Evolutionary conservation across 768 basidiomycete species (phyloP).

Genomic region (Suillus subalutaceus): DNA sequence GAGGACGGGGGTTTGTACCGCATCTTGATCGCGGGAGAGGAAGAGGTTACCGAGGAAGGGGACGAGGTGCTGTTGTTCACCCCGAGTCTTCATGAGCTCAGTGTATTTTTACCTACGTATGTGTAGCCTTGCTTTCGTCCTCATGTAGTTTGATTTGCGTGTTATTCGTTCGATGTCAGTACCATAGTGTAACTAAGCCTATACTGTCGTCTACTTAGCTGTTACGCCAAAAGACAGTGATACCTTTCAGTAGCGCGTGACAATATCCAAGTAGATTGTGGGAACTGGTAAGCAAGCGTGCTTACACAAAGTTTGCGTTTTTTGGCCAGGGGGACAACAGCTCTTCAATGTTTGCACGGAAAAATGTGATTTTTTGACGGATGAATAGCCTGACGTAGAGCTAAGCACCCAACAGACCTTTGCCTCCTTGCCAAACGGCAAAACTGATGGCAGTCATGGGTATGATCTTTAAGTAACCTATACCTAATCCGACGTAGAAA

Average conservation of each 20-base stretch:
- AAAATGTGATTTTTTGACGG: background rate
- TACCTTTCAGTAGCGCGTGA: too few species aligned
- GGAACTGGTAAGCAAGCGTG: too few species aligned
- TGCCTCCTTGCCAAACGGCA: slow-evolving; percentile 76
- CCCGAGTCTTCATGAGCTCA: slow-evolving; percentile 16
- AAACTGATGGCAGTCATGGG: slow-evolving; percentile 96
- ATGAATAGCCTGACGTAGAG: background rate
- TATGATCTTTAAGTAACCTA: slow-evolving; percentile 92
- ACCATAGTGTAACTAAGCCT: too few species aligned
- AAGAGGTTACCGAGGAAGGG: slow-evolving; percentile 36
- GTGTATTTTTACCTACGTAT: slow-evolving; percentile 3
- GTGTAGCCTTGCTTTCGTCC: slow-evolving; percentile 2
- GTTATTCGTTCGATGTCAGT: background rate
- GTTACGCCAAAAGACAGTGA: too few species aligned
- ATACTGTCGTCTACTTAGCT: too few species aligned
- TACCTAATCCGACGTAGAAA: slow-evolving; percentile 88
- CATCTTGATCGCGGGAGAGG: slow-evolving; percentile 35
- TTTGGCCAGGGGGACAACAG: background rate
- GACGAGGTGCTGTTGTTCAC: slow-evolving; percentile 19
- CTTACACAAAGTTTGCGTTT: background rate
- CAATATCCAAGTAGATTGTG: too few species aligned
- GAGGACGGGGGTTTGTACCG: slow-evolving; percentile 37
- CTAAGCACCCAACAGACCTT: slow-evolving; percentile 29
- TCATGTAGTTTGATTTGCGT: background rate
- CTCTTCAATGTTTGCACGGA: background rate